These are phyloP conservation scores for Pythium pyrilobum DNA, from an alignment of 352 stramenopile genomes.

Conservation along the genomic window DNA sequence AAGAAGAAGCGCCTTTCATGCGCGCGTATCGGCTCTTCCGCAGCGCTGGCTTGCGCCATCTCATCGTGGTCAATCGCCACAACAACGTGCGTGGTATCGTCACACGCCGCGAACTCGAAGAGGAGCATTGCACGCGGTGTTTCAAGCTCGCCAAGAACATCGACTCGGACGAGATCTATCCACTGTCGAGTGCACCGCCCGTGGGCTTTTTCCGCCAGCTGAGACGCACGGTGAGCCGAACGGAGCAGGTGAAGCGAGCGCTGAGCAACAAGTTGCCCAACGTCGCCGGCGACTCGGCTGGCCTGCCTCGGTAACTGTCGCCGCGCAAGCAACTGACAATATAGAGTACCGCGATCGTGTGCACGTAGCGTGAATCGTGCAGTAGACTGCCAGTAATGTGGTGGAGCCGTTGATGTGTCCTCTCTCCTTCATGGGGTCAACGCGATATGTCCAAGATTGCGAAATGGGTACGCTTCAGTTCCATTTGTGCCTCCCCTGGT, in stretches of 20 bases:
- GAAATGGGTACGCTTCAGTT: no score
- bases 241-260: constrained; percentile 72
- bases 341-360: no score
- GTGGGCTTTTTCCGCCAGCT: constrained; percentile 65
- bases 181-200: constrained; percentile 40
- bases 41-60: constrained; percentile 93
- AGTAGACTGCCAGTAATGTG: no score
- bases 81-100: constrained; percentile 91
- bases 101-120: constrained; percentile 76
- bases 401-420: no score
- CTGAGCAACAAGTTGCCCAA: constrained; percentile 33
- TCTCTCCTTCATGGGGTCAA: no score
- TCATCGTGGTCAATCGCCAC: constrained; percentile 90
- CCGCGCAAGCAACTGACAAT: no score
- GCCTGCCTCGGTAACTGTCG: constrained; percentile 12
- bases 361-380: neutral
- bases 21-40: constrained; percentile 96
- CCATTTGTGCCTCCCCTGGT: no score
- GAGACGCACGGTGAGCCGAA: constrained; percentile 51
- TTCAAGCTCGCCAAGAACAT: constrained; percentile 75
- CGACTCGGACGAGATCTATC: constrained; percentile 66
- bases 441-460: no score
- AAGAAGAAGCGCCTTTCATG: constrained; percentile 93
- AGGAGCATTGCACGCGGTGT: constrained; percentile 74
- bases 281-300: neutral